Conservation (phyloP, 2,329 filamentous ascomycete species). For the Ilyonectria sp. region DNA sequence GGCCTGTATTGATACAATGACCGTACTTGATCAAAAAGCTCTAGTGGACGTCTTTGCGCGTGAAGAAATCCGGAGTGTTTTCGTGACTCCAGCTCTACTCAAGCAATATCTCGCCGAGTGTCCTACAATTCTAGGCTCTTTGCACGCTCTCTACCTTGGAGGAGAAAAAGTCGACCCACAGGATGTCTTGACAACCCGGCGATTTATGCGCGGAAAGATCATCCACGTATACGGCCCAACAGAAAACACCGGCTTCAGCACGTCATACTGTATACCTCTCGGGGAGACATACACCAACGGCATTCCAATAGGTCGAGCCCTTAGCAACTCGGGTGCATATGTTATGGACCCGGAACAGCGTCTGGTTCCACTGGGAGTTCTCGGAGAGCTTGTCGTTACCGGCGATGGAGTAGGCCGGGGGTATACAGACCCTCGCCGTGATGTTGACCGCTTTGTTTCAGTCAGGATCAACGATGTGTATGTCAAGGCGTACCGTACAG, state of each 20-base stretch:
- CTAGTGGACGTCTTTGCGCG: conserved; percentile 20
- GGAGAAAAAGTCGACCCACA: conserved; percentile 37
- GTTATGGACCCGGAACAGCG: conserved; percentile 44
- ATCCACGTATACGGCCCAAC: conserved; percentile 38
- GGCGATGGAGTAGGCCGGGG: conserved; percentile 32
- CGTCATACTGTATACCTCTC: conserved; percentile 1
- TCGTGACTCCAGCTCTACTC: conserved; percentile 36
- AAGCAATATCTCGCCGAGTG: conserved; percentile 37
- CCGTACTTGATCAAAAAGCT: not conserved
- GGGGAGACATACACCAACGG: conserved; percentile 29
- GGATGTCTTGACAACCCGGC: conserved; percentile 15
- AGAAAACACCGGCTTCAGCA: conserved; percentile 33
- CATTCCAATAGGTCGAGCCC: conserved; percentile 37
- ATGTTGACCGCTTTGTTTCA: not conserved
- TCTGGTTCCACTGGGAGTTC: conserved; percentile 44
- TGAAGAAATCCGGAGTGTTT: conserved; percentile 22
- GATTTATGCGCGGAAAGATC: conserved; percentile 9
- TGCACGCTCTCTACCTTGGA: conserved; percentile 31
- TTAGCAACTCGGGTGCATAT: conserved; percentile 41
- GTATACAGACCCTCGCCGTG: not conserved
- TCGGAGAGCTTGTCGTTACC: conserved; percentile 49
- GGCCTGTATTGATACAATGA: not conserved
- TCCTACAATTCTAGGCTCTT: conserved; percentile 8
- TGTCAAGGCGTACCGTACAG: conserved; percentile 30
- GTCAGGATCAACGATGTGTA: not conserved